Conservation (phyloP, 140 eudicot species). For the Stevia rebaudiana region DNA sequence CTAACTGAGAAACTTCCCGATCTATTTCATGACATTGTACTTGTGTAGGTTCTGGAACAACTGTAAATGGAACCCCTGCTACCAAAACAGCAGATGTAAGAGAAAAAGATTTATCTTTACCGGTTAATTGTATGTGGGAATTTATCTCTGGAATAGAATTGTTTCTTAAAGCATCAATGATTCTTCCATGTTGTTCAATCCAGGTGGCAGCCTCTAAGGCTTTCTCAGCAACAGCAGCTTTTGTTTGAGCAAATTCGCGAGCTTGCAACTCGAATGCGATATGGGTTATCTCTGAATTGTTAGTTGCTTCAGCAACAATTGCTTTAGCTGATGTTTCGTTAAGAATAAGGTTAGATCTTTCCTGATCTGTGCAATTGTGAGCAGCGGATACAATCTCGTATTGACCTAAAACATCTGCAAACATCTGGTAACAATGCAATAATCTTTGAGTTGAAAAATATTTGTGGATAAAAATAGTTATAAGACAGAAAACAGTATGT, state of each 20-base stretch:
- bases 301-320: slow-evolving; percentile 66
- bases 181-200: slow-evolving; percentile 85
- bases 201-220: slow-evolving; percentile 73
- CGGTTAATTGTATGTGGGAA: slow-evolving; percentile 41
- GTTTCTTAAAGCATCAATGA: slow-evolving; percentile 86
- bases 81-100: slow-evolving; percentile 82
- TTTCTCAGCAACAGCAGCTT: slow-evolving; percentile 64
- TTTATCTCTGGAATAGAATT: slow-evolving; percentile 60
- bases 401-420: slow-evolving; percentile 58
- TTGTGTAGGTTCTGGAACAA: slow-evolving; percentile 99
- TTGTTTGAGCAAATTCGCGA: slow-evolving; percentile 72
- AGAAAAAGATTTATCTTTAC: slow-evolving; percentile 61
- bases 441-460: slow-evolving; percentile 13
- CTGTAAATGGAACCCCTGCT: slow-evolving; percentile 92
- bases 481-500: slow-evolving; percentile 14
- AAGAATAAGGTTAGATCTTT: slow-evolving; percentile 61
- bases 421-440: slow-evolving; percentile 47
- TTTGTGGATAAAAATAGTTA: slow-evolving; percentile 9
- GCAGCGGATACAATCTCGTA: slow-evolving; percentile 68
- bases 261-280: slow-evolving; percentile 67
- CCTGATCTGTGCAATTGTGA: slow-evolving; percentile 70
- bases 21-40: slow-evolving; percentile 91
- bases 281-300: slow-evolving; percentile 53
- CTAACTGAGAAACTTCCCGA: slow-evolving; percentile 67
- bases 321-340: slow-evolving; percentile 86